phyloP scores from a whole-genome alignment of 2,329 filamentous ascomycete genomes.

The Penicillium fuscoglaucum region DNA sequence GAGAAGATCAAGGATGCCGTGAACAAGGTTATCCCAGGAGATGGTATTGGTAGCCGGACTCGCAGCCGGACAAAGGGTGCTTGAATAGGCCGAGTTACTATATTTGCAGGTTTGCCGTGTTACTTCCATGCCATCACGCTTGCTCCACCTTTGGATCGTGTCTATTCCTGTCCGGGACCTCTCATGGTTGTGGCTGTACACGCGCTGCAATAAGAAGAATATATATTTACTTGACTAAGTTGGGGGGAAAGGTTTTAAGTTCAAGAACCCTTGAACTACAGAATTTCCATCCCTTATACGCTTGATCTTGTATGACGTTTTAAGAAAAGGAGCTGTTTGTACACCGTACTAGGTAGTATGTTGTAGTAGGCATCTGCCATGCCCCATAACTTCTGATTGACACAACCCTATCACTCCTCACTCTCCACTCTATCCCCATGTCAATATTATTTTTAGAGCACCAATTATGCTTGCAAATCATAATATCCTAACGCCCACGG shows the following conservation, averaged over 20 bases:
- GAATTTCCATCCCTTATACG: not conserved
- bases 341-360: not conserved
- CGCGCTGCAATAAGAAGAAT: not conserved
- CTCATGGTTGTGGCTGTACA: not conserved
- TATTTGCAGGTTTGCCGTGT: not conserved
- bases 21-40: conserved; percentile 30
- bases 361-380: not conserved
- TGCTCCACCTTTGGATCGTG: not conserved
- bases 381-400: not conserved
- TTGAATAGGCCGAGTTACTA: not conserved
- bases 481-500: too few relatives aligned
- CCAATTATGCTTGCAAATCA: not conserved
- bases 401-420: too few relatives aligned
- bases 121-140: not conserved
- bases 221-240: not conserved
- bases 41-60: conserved; percentile 42
- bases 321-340: not conserved
- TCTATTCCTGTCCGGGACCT: not conserved
- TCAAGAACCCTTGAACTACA: not conserved
- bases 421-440: not conserved
- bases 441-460: too few relatives aligned
- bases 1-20: conserved; percentile 28
- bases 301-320: too few relatives aligned
- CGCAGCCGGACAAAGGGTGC: conserved; percentile 40
- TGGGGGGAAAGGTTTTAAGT: not conserved